These are phyloP conservation scores for Chloranthus sessilifolius DNA, from an alignment of 164 flowering plant genomes.

Conservation along the genomic window DNA sequence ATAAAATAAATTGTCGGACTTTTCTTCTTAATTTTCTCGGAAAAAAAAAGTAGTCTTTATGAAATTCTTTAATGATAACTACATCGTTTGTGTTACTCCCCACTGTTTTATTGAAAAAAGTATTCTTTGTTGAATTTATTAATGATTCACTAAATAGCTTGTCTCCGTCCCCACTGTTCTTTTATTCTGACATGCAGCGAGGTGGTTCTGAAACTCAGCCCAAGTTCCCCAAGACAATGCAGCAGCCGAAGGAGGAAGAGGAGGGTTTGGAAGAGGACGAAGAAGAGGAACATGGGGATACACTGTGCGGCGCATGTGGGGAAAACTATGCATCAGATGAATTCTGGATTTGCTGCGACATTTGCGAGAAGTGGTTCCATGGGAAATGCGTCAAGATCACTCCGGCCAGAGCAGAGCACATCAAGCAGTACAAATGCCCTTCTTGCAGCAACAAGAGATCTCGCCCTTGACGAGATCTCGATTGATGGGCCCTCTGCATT, in stretches of 20 bases:
- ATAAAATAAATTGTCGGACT: no score
- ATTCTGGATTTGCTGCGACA: slow-evolving; percentile 92
- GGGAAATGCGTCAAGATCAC: slow-evolving; percentile 92
- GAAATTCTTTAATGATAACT: no score
- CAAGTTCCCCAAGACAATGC: slow-evolving; percentile 36
- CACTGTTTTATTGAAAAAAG: neutral
- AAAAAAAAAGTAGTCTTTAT: no score
- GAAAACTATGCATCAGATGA: slow-evolving; percentile 77
- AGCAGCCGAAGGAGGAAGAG: slow-evolving; percentile 43
- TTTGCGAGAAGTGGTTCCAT: slow-evolving; percentile 88
- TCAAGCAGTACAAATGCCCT: slow-evolving; percentile 96
- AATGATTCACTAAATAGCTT: neutral
- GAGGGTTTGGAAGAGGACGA: slow-evolving; percentile 64
- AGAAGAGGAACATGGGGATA: slow-evolving; percentile 78
- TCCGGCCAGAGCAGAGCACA: slow-evolving; percentile 82
- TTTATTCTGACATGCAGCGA: slow-evolving; percentile 18
- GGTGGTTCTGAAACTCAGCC: slow-evolving; percentile 39
- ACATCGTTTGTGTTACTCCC: no score
- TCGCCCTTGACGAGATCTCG: slow-evolving; percentile 40
- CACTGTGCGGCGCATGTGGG: slow-evolving; percentile 89
- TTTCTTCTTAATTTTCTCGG: no score
- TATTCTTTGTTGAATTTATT: neutral
- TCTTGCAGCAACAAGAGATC: slow-evolving; percentile 81
- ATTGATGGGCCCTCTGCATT: neutral
- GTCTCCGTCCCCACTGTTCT: neutral